Conservation (phyloP, 2,329 filamentous ascomycete species). For the Chrysosporium queenslandicum region DNA sequence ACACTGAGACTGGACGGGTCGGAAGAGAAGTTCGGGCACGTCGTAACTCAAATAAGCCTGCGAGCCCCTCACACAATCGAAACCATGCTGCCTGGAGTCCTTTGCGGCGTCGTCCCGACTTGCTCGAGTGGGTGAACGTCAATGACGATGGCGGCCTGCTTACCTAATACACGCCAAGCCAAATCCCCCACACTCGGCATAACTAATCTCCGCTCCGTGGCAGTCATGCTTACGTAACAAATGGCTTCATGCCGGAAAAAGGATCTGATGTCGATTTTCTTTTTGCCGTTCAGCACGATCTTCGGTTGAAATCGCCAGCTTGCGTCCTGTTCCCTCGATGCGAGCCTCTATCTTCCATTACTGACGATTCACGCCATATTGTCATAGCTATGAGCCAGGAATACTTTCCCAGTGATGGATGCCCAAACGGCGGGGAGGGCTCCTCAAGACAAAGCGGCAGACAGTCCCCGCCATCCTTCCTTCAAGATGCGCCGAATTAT, state of each 20-base stretch:
- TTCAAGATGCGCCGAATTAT: conserved; percentile 50
- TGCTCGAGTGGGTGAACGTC: background rate
- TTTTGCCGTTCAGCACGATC: background rate
- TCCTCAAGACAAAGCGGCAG: conserved; percentile 26
- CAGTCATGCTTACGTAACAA: background rate
- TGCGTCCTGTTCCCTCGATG: background rate
- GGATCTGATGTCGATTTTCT: conserved; percentile 1
- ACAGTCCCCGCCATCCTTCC: conserved; percentile 18
- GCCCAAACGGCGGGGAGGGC: conserved; percentile 29
- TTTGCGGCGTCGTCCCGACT: background rate
- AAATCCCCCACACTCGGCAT: background rate
- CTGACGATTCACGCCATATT: background rate
- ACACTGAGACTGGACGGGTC: background rate
- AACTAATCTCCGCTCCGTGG: background rate
- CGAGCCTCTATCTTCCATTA: background rate
- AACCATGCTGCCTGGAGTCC: background rate
- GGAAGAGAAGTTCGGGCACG: background rate
- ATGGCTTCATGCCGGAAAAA: conserved; percentile 3
- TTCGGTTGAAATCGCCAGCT: background rate
- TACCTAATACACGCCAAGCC: background rate
- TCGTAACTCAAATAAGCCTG: no score
- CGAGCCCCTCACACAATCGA: background rate
- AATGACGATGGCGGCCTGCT: conserved; percentile 1
- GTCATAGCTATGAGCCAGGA: conserved; percentile 35
- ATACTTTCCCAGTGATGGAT: conserved; percentile 29